Evolutionary conservation across 768 basidiomycete genomes (phyloP).

Genomic region (Lactarius deliciosus): DNA sequence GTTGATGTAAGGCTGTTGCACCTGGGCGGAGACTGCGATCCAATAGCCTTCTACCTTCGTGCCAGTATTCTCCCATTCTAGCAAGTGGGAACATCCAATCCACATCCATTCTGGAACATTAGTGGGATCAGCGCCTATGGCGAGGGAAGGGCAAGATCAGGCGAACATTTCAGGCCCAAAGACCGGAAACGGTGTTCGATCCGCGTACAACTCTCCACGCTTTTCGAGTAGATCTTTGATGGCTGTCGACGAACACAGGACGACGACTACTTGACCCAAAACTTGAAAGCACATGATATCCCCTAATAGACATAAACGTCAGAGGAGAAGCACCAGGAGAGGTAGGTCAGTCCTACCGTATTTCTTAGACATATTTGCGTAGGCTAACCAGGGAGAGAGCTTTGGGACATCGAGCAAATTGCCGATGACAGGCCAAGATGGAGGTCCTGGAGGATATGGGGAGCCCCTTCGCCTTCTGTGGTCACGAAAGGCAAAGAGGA

Average conservation of each 20-base stretch:
- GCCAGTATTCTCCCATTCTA: constrained; percentile 2
- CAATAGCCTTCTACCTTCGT: constrained; percentile 1
- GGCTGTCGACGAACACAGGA: constrained; percentile 1
- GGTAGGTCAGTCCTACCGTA: constrained; percentile 2
- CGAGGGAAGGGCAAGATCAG: no score
- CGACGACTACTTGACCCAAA: constrained; percentile 9
- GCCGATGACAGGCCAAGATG: constrained; percentile 1
- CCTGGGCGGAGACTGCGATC: constrained; percentile 14
- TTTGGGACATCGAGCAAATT: constrained; percentile 14
- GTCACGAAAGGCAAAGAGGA: background rate
- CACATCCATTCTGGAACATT: background rate
- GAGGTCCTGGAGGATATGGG: constrained; percentile 4
- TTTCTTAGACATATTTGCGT: constrained; percentile 8
- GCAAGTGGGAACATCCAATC: background rate
- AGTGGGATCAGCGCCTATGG: background rate
- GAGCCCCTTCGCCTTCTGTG: background rate
- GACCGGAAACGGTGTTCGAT: constrained; percentile 13
- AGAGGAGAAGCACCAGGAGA: background rate
- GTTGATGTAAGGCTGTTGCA: background rate
- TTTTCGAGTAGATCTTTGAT: constrained; percentile 20
- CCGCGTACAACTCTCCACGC: constrained; percentile 12
- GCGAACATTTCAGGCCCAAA: constrained; percentile 3
- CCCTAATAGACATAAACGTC: background rate
- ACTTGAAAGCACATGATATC: constrained; percentile 14
- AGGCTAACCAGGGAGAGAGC: constrained; percentile 9